phyloP scores from a whole-genome alignment of 805 yeast genomes.

The Candida arabinofermentans region DNA sequence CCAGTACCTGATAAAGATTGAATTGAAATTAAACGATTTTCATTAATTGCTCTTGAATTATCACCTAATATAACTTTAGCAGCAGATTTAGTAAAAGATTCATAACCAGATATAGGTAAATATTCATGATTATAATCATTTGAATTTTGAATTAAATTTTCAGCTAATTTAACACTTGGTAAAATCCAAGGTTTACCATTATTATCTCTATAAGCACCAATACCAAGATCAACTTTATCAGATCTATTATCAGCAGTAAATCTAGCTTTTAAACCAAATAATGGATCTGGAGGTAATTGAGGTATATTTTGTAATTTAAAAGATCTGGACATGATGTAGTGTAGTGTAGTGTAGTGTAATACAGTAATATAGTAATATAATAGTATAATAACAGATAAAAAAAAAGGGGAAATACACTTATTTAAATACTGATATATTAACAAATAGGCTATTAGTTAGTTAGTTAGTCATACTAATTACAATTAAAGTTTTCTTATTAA shows the following conservation, averaged over 20 bases:
- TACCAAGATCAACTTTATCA: slow-evolving; percentile 79
- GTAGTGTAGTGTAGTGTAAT: too few species aligned
- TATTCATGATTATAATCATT: slow-evolving; percentile 80
- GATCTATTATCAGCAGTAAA: slow-evolving; percentile 52
- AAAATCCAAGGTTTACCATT: slow-evolving; percentile 86
- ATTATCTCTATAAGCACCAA: slow-evolving; percentile 94
- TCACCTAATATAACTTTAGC: slow-evolving; percentile 70
- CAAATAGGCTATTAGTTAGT: too few species aligned
- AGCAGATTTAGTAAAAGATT: slow-evolving; percentile 63
- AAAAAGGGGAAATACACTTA: too few species aligned
- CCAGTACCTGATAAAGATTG: slow-evolving; percentile 89
- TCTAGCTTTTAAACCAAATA: slow-evolving; percentile 76
- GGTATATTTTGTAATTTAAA: slow-evolving; percentile 38
- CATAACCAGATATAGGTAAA: slow-evolving; percentile 75
- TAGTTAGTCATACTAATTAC: too few species aligned
- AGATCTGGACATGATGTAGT: slow-evolving; percentile 19
- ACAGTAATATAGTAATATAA: too few species aligned
- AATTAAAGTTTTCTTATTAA: too few species aligned
- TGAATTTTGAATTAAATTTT: slow-evolving; percentile 53
- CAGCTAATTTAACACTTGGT: slow-evolving; percentile 75
- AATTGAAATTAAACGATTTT: slow-evolving; percentile 51
- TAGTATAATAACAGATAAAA: too few species aligned
- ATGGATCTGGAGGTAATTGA: slow-evolving; percentile 79
- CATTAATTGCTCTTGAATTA: slow-evolving; percentile 48
- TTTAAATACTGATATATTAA: too few species aligned